Evolutionary conservation across 1,139 yeast genomes (phyloP).

Genomic region (Debaryomyces psychrophilus): DNA sequence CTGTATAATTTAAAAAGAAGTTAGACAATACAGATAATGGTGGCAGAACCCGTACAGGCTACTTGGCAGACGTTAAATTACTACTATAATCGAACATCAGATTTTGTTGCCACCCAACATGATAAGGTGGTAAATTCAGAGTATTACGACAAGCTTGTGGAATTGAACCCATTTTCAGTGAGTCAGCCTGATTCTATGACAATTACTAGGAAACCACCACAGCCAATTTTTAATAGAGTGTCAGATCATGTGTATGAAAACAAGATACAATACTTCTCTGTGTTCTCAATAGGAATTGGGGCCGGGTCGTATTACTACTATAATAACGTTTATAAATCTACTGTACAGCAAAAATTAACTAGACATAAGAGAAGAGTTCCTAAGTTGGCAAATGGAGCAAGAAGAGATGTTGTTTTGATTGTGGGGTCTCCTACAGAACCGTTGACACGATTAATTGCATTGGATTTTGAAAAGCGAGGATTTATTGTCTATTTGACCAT

Average conservation of each 20-base stretch:
- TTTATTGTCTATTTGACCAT: constrained; percentile 79
- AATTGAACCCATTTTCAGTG: constrained; percentile 16
- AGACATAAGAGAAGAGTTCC: constrained; percentile 57
- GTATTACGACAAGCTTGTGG: constrained; percentile 21
- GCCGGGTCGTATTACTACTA: constrained; percentile 20
- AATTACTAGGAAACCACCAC: constrained; percentile 11
- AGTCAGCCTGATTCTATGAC: not conserved
- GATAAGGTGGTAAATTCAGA: constrained; percentile 27
- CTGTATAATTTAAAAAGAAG: not conserved
- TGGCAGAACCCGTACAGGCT: constrained; percentile 51
- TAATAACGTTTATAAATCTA: constrained; percentile 3
- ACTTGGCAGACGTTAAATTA: constrained; percentile 36
- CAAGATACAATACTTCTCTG: constrained; percentile 21
- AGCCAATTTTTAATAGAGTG: constrained; percentile 14
- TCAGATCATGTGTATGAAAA: constrained; percentile 17
- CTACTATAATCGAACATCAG: constrained; percentile 28
- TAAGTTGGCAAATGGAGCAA: constrained; percentile 66
- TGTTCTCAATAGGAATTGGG: constrained; percentile 37
- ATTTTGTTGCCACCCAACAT: constrained; percentile 29
- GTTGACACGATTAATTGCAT: constrained; percentile 66
- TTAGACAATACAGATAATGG: constrained; percentile 28
- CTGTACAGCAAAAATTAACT: constrained; percentile 10
- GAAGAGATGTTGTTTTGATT: constrained; percentile 72
- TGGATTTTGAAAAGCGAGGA: constrained; percentile 77
- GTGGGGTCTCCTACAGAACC: constrained; percentile 83